Conservation (phyloP, 352 stramenopile species). For the Phytophthora sojae region DNA sequence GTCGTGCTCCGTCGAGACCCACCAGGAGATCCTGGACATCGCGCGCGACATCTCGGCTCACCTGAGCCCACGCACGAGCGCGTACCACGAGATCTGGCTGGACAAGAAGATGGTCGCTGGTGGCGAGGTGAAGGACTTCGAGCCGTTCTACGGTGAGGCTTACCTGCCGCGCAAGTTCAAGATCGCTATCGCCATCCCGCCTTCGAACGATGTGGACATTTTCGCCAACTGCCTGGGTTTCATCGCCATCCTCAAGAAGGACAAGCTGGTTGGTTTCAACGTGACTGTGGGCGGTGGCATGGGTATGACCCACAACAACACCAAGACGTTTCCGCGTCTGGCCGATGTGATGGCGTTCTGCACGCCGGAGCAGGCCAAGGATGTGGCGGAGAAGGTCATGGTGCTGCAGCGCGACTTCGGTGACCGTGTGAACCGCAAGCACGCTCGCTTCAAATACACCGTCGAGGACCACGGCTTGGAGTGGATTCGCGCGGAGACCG, state of each 20-base stretch:
- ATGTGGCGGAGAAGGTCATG: slow-evolving; percentile 94
- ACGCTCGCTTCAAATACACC: slow-evolving; percentile 98
- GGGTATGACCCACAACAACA: slow-evolving; percentile 98
- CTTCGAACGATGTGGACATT: slow-evolving; percentile 98
- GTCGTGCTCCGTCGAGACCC: slow-evolving; percentile 88
- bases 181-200: slow-evolving; percentile 97
- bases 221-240: slow-evolving; percentile 98
- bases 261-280: slow-evolving; percentile 94
- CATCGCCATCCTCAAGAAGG: slow-evolving; percentile 93
- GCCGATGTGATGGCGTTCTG: slow-evolving; percentile 97
- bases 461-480: slow-evolving; percentile 97
- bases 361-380: slow-evolving; percentile 91
- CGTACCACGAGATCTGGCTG: slow-evolving; percentile 98
- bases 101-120: slow-evolving; percentile 97
- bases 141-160: slow-evolving; percentile 97
- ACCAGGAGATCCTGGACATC: slow-evolving; percentile 86
- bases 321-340: slow-evolving; percentile 96
- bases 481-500: slow-evolving; percentile 93
- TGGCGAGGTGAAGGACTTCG: slow-evolving; percentile 94
- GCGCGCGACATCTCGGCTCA: slow-evolving; percentile 94
- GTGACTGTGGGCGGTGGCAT: slow-evolving; percentile 97
- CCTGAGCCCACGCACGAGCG: slow-evolving; percentile 93
- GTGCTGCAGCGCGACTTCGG: slow-evolving; percentile 96
- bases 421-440: slow-evolving; percentile 96
- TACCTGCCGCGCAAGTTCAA: slow-evolving; percentile 99